Percentiles rank a stretch among this genome's conserved stretches.
Conservation (phyloP, 345 rosid species). For the rapeseed (Brassica napus) region DNA sequence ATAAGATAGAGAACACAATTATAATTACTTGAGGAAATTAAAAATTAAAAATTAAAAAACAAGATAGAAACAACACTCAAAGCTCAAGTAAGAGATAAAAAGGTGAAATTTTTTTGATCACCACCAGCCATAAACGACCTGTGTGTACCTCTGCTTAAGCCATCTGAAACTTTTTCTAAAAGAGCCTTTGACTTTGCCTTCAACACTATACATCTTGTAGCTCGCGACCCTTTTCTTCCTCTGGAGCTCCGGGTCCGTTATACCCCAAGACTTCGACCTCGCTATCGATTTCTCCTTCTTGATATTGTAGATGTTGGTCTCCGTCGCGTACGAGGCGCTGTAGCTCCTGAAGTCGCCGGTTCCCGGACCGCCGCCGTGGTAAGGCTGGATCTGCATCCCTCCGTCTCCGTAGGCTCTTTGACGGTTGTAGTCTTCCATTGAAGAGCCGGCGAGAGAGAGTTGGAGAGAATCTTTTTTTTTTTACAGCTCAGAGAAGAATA, state of each 20-base stretch:
- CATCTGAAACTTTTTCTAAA: constrained; percentile 84
- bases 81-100: neutral
- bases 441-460: constrained; percentile 16
- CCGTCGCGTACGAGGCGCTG: constrained; percentile 59
- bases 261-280: constrained; percentile 61
- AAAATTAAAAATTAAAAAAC: neutral
- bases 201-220: constrained; percentile 82
- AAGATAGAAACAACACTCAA: neutral
- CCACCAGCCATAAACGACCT: constrained; percentile 83
- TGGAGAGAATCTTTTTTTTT: neutral
- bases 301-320: constrained; percentile 31
- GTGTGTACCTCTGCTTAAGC: constrained; percentile 80
- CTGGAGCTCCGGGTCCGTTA: constrained; percentile 76
- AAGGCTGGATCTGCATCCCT: constrained; percentile 62
- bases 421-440: constrained; percentile 67
- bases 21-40: constrained; percentile 25
- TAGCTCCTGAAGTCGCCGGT: constrained; percentile 62
- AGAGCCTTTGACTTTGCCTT: constrained; percentile 86
- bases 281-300: constrained; percentile 63
- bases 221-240: constrained; percentile 96
- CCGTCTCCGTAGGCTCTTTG: constrained; percentile 54
- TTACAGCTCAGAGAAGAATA: constrained; percentile 37
- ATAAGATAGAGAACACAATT: neutral
- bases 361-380: constrained; percentile 47
- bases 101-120: constrained; percentile 33